Base-by-base conservation (phyloP, 768 basidiomycete species). In the Leucocoprinus sp. region DNA sequence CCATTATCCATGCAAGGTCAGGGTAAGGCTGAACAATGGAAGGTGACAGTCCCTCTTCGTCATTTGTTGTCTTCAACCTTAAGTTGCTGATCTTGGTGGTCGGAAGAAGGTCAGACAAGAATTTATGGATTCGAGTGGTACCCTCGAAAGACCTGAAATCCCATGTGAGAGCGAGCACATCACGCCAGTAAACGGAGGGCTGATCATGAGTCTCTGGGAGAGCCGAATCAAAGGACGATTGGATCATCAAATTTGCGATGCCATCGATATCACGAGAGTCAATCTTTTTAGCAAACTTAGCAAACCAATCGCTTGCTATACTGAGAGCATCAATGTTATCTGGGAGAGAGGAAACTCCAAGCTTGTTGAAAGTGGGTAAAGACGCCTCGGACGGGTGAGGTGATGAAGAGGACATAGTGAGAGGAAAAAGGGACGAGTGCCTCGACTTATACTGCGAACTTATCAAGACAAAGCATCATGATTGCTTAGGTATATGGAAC, bases 141-240 rank as follows among this genome's bases (percentile, higher is more conserved):
- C 66, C 65, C 4, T 61, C 57, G 51, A 78, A 68, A 1, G 75
- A 72, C 2, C 74, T 67, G 50, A 80, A 67, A 53, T 74, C 66
- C 68, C 71, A 76, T 1, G 80, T 79, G 35, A 78, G 58, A 1
- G 72, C 61, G 9, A 75, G 54, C 17, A 71, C 61, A 54, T 80
- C 79, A 15, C 73, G 64, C 78, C 77, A 79, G 41, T 65, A 60
- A 6, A 65, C 65, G 5, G 54, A 50, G 11, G 48, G 36, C 14
- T 41, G 46, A 35, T 48, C 24, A 19, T 24, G 31, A 15, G 46
- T 48, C 28, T 57, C 56, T 2, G 54, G 52, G 14, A 53, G 51
- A 28, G 57, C 52, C 15, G 59, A 57, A 17, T 51, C 41, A 45
- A 58, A 62, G n/a, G 57, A 43, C 37, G 67, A 67, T 4, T 57